Conservation (phyloP, 1,284 basidiomycete species). For the Boletellus sp. region DNA sequence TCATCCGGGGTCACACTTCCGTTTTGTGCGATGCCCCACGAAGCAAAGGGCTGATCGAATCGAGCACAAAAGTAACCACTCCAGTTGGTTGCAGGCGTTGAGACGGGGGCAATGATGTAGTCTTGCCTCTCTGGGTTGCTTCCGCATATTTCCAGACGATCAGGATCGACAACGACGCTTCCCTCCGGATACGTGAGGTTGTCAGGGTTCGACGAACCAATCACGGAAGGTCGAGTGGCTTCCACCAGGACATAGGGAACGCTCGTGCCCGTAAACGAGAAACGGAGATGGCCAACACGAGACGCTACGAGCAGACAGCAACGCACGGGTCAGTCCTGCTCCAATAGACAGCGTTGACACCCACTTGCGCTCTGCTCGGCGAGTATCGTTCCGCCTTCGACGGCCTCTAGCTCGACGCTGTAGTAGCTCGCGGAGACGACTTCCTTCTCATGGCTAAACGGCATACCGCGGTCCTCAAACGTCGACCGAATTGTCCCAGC, state of each 20-base stretch:
- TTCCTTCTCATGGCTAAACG: constrained; percentile 57
- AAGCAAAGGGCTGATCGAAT: constrained; percentile 51
- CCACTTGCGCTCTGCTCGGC: constrained; percentile 71
- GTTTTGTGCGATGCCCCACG: constrained; percentile 50
- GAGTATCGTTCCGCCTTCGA: constrained; percentile 46
- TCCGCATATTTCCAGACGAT: constrained; percentile 58
- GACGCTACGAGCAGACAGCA: constrained; percentile 48
- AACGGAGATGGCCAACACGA: constrained; percentile 73
- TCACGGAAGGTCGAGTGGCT: constrained; percentile 59
- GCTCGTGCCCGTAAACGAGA: constrained; percentile 53
- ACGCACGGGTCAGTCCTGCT: constrained; percentile 1
- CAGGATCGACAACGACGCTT: constrained; percentile 46
- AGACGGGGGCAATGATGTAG: constrained; percentile 58
- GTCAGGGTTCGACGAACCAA: constrained; percentile 55
- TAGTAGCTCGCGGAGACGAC: constrained; percentile 68
- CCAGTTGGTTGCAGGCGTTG: constrained; percentile 48
- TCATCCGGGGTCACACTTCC: constrained; percentile 37
- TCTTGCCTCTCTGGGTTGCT: constrained; percentile 75
- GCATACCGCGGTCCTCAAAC: constrained; percentile 62
- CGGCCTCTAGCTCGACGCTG: constrained; percentile 53
- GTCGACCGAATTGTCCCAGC: constrained; percentile 45
- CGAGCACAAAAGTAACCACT: constrained; percentile 74
- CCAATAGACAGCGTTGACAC: constrained; percentile 25
- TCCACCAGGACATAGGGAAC: constrained; percentile 68
- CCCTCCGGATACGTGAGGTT: constrained; percentile 66